phyloP scores from a whole-genome alignment of 306 rosid genomes.

The Echinosophora koreensis region DNA sequence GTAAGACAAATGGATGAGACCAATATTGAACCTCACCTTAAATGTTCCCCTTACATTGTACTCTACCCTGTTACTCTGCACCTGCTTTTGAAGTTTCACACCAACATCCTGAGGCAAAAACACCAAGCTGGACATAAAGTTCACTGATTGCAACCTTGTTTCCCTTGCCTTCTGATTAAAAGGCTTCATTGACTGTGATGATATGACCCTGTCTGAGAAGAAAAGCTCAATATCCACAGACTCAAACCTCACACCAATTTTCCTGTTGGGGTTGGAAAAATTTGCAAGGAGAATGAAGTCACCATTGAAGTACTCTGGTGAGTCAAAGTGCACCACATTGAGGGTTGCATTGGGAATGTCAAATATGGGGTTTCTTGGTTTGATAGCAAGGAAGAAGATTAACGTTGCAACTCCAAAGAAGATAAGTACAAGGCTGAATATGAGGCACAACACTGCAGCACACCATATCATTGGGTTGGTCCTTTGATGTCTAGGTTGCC shows the following conservation, averaged over 20 bases:
- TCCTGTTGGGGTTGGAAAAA: conserved; percentile 86
- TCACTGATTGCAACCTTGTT: conserved; percentile 69
- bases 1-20: conserved; percentile 66
- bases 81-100: conserved; percentile 72
- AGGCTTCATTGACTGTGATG: conserved; percentile 66
- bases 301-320: conserved; percentile 81
- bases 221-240: conserved; percentile 67
- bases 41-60: conserved; percentile 77
- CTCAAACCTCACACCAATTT: conserved; percentile 68
- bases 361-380: conserved; percentile 72
- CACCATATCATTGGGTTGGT: conserved; percentile 89
- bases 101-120: conserved; percentile 83
- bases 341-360: conserved; percentile 85
- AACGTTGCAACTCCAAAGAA: conserved; percentile 83
- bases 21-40: conserved; percentile 70
- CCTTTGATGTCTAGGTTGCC: conserved; percentile 53
- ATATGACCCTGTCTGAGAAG: conserved; percentile 75
- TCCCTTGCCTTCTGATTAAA: conserved; percentile 70
- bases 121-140: conserved; percentile 77
- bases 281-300: conserved; percentile 78
- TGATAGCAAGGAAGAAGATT: conserved; percentile 68
- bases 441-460: conserved; percentile 69
- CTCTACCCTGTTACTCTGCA: conserved; percentile 64
- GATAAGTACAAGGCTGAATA: conserved; percentile 81
- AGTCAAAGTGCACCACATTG: conserved; percentile 77